Conservation (phyloP, 2,329 filamentous ascomycete genomes). For the Cladosporium velox region DNA sequence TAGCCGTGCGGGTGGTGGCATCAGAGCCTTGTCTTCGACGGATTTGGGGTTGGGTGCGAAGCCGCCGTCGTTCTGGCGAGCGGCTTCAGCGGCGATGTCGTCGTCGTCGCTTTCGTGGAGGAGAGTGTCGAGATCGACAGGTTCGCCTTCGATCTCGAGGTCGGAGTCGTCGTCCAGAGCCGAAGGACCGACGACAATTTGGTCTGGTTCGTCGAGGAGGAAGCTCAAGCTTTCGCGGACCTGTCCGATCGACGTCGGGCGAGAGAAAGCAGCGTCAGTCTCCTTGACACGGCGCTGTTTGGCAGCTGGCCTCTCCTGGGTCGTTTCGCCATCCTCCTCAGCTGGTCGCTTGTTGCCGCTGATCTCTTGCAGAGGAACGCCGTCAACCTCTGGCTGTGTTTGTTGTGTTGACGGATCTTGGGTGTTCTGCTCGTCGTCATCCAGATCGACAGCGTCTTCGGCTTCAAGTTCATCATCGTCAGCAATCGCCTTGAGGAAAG, state of each 20-base stretch:
- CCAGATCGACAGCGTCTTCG: constrained; percentile 71
- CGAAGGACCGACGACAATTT: constrained; percentile 27
- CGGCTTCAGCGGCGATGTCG: constrained; percentile 45
- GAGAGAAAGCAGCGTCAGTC: constrained; percentile 49
- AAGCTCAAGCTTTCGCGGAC: constrained; percentile 82
- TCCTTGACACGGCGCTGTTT: constrained; percentile 35
- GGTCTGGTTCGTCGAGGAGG: constrained; percentile 67
- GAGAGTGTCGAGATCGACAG: constrained; percentile 38
- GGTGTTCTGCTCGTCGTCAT: constrained; percentile 51
- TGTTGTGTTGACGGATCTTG: constrained; percentile 32
- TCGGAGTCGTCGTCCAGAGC: constrained; percentile 55
- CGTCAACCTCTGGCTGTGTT: constrained; percentile 25
- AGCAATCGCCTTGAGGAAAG: constrained; percentile 88
- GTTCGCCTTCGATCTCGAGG: constrained; percentile 32
- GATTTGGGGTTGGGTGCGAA: constrained; percentile 32
- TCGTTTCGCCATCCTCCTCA: constrained; percentile 21
- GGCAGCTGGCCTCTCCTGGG: constrained; percentile 43
- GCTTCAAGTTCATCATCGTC: constrained; percentile 66
- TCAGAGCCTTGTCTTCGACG: constrained; percentile 29
- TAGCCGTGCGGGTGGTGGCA: constrained; percentile 43
- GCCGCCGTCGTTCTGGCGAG: constrained; percentile 36
- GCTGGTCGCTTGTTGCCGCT: constrained; percentile 36
- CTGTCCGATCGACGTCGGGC: constrained; percentile 74
- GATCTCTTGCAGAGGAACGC: constrained; percentile 30
- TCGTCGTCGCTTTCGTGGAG: constrained; percentile 51